Percentiles rank a stretch among this genome's conserved stretches.
phyloP scores from a whole-genome alignment of 208 protist genomes.

The Leishmania martiniquensis region DNA sequence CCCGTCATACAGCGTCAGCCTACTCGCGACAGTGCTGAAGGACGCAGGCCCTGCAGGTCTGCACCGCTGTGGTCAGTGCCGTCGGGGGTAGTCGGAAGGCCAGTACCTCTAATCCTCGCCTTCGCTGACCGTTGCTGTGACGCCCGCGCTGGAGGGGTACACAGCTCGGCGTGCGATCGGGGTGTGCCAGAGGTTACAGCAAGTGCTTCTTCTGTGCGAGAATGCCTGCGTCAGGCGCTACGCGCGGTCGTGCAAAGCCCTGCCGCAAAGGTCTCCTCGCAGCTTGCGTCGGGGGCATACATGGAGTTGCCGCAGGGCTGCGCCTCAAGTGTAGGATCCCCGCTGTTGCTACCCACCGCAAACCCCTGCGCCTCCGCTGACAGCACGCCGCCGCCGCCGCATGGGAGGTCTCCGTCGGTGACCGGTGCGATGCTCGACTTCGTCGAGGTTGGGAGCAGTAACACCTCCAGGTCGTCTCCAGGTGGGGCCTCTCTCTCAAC shows the following conservation, averaged over 20 bases:
- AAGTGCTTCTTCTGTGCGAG: slow-evolving; percentile 31
- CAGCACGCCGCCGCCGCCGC: background rate
- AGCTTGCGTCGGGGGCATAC: background rate
- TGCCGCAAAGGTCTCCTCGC: background rate
- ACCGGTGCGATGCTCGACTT: background rate
- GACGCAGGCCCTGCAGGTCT: background rate
- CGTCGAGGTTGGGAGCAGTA: background rate
- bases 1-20: background rate
- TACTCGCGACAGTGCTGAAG: background rate
- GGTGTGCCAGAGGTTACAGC: background rate
- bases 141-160: background rate
- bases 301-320: background rate
- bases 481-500: background rate
- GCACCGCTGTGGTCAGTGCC: background rate
- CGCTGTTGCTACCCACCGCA: background rate
- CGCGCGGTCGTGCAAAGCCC: slow-evolving; percentile 20
- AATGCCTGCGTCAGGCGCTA: slow-evolving; percentile 36
- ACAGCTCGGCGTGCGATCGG: background rate
- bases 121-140: slow-evolving; percentile 53
- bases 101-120: slow-evolving; percentile 38
- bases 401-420: background rate
- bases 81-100: background rate
- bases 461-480: background rate
- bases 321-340: background rate
- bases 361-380: background rate